Percentiles rank a stretch among this genome's conserved stretches.
These are phyloP conservation scores for Starmerella sp. DNA, from an alignment of 805 yeast genomes.

Conservation along the genomic window DNA sequence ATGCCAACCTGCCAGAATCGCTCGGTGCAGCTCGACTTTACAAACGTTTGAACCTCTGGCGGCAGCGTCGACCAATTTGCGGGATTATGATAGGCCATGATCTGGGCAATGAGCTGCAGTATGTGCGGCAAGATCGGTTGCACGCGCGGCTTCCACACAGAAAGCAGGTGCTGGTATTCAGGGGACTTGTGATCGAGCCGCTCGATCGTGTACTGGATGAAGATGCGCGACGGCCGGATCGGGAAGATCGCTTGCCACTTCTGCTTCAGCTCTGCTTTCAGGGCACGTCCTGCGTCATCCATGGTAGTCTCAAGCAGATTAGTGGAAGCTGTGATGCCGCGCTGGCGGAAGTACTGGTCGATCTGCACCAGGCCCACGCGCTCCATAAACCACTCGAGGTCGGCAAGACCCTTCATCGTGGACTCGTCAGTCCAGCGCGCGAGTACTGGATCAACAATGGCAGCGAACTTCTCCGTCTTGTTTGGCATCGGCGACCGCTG, in stretches of 20 bases:
- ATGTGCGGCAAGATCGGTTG: conserved; percentile 87
- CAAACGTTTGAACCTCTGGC: conserved; percentile 80
- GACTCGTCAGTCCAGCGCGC: conserved; percentile 86
- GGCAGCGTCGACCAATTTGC: conserved; percentile 84
- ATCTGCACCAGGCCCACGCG: conserved; percentile 88
- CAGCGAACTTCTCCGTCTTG: conserved; percentile 66
- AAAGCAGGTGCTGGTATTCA: conserved; percentile 57
- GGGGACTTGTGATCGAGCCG: conserved; percentile 68
- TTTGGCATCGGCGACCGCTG: conserved; percentile 54
- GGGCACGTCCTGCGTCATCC: conserved; percentile 75
- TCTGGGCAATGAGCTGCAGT: conserved; percentile 73
- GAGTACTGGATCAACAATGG: conserved; percentile 87
- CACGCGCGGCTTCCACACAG: conserved; percentile 86
- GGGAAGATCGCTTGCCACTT: conserved; percentile 95
- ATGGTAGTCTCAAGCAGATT: conserved; percentile 66
- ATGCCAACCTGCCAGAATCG: conserved; percentile 99
- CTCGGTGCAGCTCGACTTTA: conserved; percentile 78
- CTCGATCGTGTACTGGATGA: conserved; percentile 91
- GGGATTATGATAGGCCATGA: conserved; percentile 90
- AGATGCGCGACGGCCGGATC: conserved; percentile 86
- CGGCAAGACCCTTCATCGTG: conserved; percentile 79
- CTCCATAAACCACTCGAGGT: conserved; percentile 97
- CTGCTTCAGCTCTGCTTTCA: conserved; percentile 69
- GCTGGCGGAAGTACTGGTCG: conserved; percentile 73
- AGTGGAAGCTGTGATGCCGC: conserved; percentile 70